These are phyloP conservation scores for Ceratobasidium papillatum DNA, from an alignment of 1,284 basidiomycete species.

Conservation along the genomic window DNA sequence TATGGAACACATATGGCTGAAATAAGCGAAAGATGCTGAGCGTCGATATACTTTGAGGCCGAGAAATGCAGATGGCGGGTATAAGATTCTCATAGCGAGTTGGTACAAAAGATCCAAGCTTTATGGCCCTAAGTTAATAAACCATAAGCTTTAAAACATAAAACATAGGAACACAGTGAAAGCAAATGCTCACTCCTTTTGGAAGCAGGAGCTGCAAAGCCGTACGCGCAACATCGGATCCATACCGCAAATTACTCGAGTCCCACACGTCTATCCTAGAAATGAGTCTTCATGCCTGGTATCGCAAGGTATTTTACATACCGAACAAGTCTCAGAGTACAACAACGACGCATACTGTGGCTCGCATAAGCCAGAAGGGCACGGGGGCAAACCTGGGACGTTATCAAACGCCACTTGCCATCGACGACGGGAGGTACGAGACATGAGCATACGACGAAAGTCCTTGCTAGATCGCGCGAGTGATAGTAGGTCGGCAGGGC, in stretches of 20 bases:
- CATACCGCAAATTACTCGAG: neutral
- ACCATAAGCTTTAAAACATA: too few species aligned
- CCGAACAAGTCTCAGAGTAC: conserved; percentile 41
- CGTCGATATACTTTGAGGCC: too few species aligned
- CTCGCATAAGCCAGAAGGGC: neutral
- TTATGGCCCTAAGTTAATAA: too few species aligned
- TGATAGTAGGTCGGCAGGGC: conserved; percentile 48
- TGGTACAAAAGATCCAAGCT: too few species aligned
- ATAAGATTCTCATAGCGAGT: too few species aligned
- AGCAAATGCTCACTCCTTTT: neutral
- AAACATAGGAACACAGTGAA: too few species aligned
- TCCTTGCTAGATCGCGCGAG: conserved; percentile 39
- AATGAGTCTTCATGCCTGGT: neutral
- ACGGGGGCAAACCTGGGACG: neutral
- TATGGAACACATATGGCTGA: too few species aligned
- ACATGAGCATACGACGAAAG: conserved; percentile 45
- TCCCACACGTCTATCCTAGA: neutral
- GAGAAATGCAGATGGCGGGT: too few species aligned
- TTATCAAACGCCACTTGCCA: conserved; percentile 43
- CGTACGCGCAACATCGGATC: conserved; percentile 1
- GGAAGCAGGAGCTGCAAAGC: neutral
- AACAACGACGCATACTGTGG: conserved; percentile 45
- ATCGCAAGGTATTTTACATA: neutral
- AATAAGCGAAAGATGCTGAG: too few species aligned
- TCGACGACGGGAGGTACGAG: conserved; percentile 36